A percentile compares a stretch with the other conserved stretches of the same genome.
These are phyloP conservation scores for Salix caprea DNA, from an alignment of 345 rosid genomes.

Conservation along the genomic window DNA sequence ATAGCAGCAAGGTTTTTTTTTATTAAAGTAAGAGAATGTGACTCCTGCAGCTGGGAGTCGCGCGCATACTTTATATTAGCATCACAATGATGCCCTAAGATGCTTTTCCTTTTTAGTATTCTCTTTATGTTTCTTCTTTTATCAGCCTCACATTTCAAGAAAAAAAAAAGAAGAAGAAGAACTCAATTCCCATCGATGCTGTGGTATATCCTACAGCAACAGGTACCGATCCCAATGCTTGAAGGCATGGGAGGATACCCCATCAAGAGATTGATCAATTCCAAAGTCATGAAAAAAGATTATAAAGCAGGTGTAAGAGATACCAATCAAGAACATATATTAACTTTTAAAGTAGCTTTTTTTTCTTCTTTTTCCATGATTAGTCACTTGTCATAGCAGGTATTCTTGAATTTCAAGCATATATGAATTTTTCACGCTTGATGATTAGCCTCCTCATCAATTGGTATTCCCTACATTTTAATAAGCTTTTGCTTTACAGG, in stretches of 20 bases:
- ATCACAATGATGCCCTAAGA: slow-evolving; percentile 32
- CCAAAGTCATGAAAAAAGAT: slow-evolving; percentile 19
- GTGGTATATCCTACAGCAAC: neutral
- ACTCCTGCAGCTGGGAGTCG: slow-evolving; percentile 3
- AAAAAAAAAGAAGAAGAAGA: neutral
- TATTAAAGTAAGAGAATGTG: slow-evolving; percentile 10
- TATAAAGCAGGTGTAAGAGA: slow-evolving; percentile 10
- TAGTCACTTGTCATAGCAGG: slow-evolving; percentile 30
- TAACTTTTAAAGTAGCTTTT: slow-evolving; percentile 14
- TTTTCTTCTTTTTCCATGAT: slow-evolving; percentile 22
- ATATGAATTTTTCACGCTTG: slow-evolving; percentile 8
- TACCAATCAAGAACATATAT: slow-evolving; percentile 16
- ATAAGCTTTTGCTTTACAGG: slow-evolving; percentile 1
- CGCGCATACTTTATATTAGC: slow-evolving; percentile 20
- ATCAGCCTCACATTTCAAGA: neutral
- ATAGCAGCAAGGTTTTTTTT: slow-evolving; percentile 1
- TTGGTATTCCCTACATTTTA: slow-evolving; percentile 4
- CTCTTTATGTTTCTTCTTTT: slow-evolving; percentile 18
- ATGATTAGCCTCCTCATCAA: slow-evolving; percentile 15
- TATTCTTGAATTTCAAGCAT: slow-evolving; percentile 41
- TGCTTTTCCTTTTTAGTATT: slow-evolving; percentile 40
- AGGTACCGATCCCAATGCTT: slow-evolving; percentile 23
- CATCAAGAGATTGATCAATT: slow-evolving; percentile 28
- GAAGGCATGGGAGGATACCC: slow-evolving; percentile 26
- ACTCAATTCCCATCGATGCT: slow-evolving; percentile 19